Evolutionary conservation across 805 yeast genomes (phyloP).

Genomic region (Schizosaccharomyces japonicus): DNA sequence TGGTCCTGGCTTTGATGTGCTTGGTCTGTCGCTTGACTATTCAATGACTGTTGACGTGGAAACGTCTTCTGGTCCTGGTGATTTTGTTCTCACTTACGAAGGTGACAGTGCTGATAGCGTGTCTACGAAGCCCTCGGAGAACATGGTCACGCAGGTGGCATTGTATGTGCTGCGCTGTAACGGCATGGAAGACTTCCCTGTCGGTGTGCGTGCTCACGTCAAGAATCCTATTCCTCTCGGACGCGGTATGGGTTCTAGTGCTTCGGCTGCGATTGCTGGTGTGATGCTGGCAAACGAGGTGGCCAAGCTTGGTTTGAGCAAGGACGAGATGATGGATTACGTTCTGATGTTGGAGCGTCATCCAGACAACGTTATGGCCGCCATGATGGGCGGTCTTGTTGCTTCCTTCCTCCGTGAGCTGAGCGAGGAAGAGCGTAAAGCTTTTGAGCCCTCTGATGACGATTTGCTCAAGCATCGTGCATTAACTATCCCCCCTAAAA

Average conservation of each 20-base stretch:
- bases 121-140: conserved; percentile 53
- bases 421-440: conserved; percentile 40
- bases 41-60: conserved; percentile 46
- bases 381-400: conserved; percentile 96
- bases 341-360: conserved; percentile 94
- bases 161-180: conserved; percentile 73
- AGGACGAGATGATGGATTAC: conserved; percentile 72
- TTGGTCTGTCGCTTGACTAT: conserved; percentile 70
- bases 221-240: conserved; percentile 87
- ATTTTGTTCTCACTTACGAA: conserved; percentile 45
- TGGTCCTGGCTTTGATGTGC: conserved; percentile 94
- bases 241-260: conserved; percentile 90
- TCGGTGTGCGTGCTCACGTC: conserved; percentile 59
- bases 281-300: conserved; percentile 70
- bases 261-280: conserved; percentile 96
- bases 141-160: conserved; percentile 80
- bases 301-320: conserved; percentile 47
- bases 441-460: conserved; percentile 64
- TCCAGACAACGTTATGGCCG: conserved; percentile 95
- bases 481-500: conserved; percentile 58
- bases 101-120: conserved; percentile 63
- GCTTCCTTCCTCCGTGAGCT: conserved; percentile 80
- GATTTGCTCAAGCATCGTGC: conserved; percentile 61
- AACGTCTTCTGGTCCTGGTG: conserved; percentile 26
- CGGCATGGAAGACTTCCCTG: conserved; percentile 50